Conservation (phyloP, 352 stramenopile species). For the Phytophthora ramorum region DNA sequence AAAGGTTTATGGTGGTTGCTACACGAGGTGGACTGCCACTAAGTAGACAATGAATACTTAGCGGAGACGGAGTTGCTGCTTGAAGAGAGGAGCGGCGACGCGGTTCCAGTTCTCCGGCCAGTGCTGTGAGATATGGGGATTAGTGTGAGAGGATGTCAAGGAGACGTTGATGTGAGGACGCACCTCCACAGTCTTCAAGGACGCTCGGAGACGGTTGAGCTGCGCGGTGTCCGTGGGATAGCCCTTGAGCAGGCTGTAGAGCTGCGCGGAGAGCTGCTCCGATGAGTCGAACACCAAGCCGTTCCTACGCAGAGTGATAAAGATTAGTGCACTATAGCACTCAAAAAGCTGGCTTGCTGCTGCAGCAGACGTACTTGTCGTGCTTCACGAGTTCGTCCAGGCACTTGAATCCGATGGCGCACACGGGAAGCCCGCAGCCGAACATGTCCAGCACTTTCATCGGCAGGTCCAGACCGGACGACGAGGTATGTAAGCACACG, state of each 20-base stretch:
- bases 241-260: slow-evolving; percentile 64
- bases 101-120: slow-evolving; percentile 83
- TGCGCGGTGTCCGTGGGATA: slow-evolving; percentile 56
- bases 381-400: slow-evolving; percentile 97
- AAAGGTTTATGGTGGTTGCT: neutral
- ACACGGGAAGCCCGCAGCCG: slow-evolving; percentile 96
- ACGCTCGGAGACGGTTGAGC: slow-evolving; percentile 53
- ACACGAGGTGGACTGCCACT: neutral
- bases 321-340: neutral
- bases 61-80: slow-evolving; percentile 48
- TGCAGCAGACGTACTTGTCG: slow-evolving; percentile 75
- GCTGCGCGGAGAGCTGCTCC: slow-evolving; percentile 59
- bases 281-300: slow-evolving; percentile 77
- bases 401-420: slow-evolving; percentile 95
- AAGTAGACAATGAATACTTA: slow-evolving; percentile 10
- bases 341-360: neutral
- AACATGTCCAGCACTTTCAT: slow-evolving; percentile 99
- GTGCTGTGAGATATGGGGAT: slow-evolving; percentile 44
- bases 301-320: slow-evolving; percentile 49
- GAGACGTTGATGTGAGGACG: neutral
- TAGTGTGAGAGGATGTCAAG: neutral
- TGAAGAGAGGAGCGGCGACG: slow-evolving; percentile 69
- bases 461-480: slow-evolving; percentile 97
- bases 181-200: slow-evolving; percentile 72
- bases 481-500: slow-evolving; percentile 99